These are phyloP conservation scores for Cystofilobasidium ferigula DNA, from an alignment of 768 basidiomycete species.

Conservation along the genomic window DNA sequence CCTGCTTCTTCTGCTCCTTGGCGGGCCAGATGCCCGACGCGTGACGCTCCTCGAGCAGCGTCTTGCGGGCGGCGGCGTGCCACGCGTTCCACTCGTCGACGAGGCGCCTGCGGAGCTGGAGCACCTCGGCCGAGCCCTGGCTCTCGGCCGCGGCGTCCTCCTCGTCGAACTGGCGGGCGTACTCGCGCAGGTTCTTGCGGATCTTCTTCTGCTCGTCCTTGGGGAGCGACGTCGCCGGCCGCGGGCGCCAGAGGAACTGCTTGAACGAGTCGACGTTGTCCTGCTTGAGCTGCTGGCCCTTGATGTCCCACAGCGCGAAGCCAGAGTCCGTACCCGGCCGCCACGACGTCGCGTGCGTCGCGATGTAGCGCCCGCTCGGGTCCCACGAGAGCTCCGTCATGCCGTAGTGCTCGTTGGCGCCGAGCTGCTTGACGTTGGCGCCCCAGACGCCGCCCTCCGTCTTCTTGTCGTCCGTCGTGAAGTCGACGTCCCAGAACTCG, in stretches of 20 bases:
- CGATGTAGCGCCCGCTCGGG: slow-evolving; percentile 83
- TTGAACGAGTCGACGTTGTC: slow-evolving; percentile 89
- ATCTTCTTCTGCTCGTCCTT: slow-evolving; percentile 80
- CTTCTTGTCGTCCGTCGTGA: slow-evolving; percentile 46
- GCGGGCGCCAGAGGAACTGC: slow-evolving; percentile 96
- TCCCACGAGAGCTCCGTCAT: slow-evolving; percentile 99
- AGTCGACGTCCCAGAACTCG: slow-evolving; percentile 98
- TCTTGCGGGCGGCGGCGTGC: slow-evolving; percentile 60
- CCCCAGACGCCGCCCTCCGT: slow-evolving; percentile 63
- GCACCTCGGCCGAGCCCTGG: slow-evolving; percentile 83
- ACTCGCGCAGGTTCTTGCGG: slow-evolving; percentile 80
- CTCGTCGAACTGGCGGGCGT: slow-evolving; percentile 83
- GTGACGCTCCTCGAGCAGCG: slow-evolving; percentile 49
- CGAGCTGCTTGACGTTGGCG: slow-evolving; percentile 62
- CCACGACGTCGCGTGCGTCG: slow-evolving; percentile 90
- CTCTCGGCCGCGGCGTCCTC: slow-evolving; percentile 93
- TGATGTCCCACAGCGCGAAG: slow-evolving; percentile 94
- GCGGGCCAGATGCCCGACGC: slow-evolving; percentile 37
- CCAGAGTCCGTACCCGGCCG: slow-evolving; percentile 91
- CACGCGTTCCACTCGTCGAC: slow-evolving; percentile 99
- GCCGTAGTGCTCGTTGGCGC: slow-evolving; percentile 85
- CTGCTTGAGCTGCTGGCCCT: slow-evolving; percentile 75
- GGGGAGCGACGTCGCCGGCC: slow-evolving; percentile 73
- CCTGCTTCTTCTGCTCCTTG: slow-evolving; percentile 33
- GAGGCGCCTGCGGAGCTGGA: slow-evolving; percentile 76